phyloP scores from a whole-genome alignment of 1,139 yeast genomes.

The Trichomonascaceae sp. region DNA sequence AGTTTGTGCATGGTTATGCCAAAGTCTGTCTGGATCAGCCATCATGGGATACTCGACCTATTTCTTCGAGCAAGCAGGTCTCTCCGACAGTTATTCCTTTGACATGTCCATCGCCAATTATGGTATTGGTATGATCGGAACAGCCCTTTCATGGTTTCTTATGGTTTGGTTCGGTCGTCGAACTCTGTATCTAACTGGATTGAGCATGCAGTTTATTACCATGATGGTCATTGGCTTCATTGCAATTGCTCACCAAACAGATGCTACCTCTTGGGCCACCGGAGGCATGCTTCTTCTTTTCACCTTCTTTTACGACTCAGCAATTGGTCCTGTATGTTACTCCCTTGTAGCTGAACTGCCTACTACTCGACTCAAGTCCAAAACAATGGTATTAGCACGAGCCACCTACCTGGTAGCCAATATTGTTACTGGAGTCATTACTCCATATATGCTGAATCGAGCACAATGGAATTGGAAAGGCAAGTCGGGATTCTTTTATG shows the following conservation, averaged over 20 bases:
- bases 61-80: conserved; percentile 18
- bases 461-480: conserved; percentile 52
- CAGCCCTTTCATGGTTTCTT: conserved; percentile 46
- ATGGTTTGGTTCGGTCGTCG: conserved; percentile 44
- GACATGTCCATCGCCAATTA: conserved; percentile 22
- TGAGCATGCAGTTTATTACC: conserved; percentile 32
- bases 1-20: conserved; percentile 42
- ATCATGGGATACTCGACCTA: conserved; percentile 32
- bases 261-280: conserved; percentile 15
- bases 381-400: conserved; percentile 50
- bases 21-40: conserved; percentile 43
- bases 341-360: conserved; percentile 52
- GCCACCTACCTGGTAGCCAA: conserved; percentile 38
- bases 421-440: conserved; percentile 39
- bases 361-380: conserved; percentile 46
- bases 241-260: conserved; percentile 9
- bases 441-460: conserved; percentile 56
- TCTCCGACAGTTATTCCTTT: conserved; percentile 12
- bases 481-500: conserved; percentile 54
- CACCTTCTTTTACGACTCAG: conserved; percentile 39
- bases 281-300: conserved; percentile 20
- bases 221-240: conserved; percentile 30
- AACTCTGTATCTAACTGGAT: conserved; percentile 41
- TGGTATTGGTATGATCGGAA: conserved; percentile 43
- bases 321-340: conserved; percentile 53